Conservation (phyloP, 2,329 filamentous ascomycete species). For the Aschersonia sp. region DNA sequence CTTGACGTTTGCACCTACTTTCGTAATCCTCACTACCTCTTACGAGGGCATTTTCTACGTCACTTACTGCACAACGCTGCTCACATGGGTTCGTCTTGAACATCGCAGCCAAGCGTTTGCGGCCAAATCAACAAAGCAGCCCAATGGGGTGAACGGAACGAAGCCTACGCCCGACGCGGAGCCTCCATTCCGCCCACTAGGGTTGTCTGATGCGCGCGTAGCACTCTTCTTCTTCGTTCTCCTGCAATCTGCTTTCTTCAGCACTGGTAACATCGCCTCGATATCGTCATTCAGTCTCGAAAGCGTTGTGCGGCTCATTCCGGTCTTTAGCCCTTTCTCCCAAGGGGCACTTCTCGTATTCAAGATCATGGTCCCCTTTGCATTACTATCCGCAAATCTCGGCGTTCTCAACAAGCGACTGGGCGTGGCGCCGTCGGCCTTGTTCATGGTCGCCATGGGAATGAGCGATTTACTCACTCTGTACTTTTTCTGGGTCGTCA, state of each 20-base stretch:
- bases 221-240: constrained; percentile 92
- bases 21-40: constrained; percentile 91
- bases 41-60: constrained; percentile 97
- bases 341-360: constrained; percentile 77
- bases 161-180: not conserved
- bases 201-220: constrained; percentile 71
- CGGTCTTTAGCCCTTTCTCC: constrained; percentile 84
- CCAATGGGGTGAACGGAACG: not conserved
- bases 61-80: constrained; percentile 65
- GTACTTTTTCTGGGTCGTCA: constrained; percentile 95
- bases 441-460: constrained; percentile 92
- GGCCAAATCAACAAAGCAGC: not conserved
- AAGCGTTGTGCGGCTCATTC: constrained; percentile 73
- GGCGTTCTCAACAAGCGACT: constrained; percentile 78
- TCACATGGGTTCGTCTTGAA: constrained; percentile 87
- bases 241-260: constrained; percentile 91
- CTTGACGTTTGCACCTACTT: constrained; percentile 80
- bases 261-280: constrained; percentile 89
- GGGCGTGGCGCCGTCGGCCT: constrained; percentile 69
- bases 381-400: constrained; percentile 81
- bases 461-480: constrained; percentile 83
- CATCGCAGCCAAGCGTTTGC: constrained; percentile 24
- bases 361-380: constrained; percentile 89
- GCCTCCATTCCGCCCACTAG: constrained; percentile 45
- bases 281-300: constrained; percentile 88